Base-by-base conservation (phyloP, 202 grass and related monocot genomes). In the Zizania palustris region DNA sequence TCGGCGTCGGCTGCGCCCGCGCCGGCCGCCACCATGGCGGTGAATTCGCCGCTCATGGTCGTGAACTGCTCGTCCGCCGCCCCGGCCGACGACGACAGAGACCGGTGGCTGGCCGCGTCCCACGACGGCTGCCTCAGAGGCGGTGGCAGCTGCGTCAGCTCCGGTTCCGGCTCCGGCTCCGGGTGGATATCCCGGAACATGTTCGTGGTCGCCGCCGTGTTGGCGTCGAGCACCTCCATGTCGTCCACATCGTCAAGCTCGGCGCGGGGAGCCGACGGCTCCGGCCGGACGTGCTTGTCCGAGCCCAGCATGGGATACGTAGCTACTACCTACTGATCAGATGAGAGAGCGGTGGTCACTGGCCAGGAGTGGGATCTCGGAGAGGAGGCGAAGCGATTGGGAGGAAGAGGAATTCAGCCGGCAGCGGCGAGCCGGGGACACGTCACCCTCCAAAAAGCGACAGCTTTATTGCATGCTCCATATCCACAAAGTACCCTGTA, bases 1-100 rank as follows among this genome's bases (percentile, higher is more conserved):
- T 39, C 40, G 16, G 21, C 44, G 55, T 79, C 57, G 20, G 62
- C 20, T 65, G 79, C 43, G 19, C 55, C 71, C 57, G 68, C 72
- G 46, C 86, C 86, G 0, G 77, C 86, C 59, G 80, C 82, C 38
- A 85, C 86, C 82, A 89, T 82, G 41, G 72, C 82, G 71, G 68
- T 85, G 86, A 89, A 89, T 77, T 89, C 86, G 54, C 71, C 73
- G 72, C 77, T 81, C 82, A 89, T 85, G 72, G 65, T 77, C 59
- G 60, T 76, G 72, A 89, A 89, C 41, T 85, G 86, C 71, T 89
- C 86, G 13, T 74, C 82, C 0, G 60, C 45, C 12, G 14, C 14
- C 15, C 5, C 49, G 51, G n/a, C 18, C 10, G 57, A 80, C 7
- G 70, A 80, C 9, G 78, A 71, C 11, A 81, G 46, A 12, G 86